Evolutionary conservation across 2,329 filamentous ascomycete species (phyloP).

Genomic region (Xylariaceae sp.): DNA sequence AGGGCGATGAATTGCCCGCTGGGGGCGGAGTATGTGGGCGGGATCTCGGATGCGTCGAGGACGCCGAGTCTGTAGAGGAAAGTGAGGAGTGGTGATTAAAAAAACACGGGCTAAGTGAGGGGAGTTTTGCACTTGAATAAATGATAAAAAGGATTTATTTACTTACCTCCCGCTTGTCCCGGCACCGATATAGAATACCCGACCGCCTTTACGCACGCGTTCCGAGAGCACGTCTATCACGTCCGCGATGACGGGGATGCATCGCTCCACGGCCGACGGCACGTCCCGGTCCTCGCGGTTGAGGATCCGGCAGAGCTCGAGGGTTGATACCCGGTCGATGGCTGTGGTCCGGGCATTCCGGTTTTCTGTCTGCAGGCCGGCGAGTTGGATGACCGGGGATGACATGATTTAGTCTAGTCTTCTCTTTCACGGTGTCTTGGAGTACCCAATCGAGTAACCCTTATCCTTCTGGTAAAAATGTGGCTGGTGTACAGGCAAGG

Average conservation of each 20-base stretch:
- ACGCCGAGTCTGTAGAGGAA: constrained; percentile 12
- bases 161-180: constrained; percentile 13
- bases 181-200: constrained; percentile 13
- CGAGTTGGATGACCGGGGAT: constrained; percentile 4
- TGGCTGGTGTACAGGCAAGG: no score
- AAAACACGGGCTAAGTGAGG: background rate
- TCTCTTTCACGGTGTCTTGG: background rate
- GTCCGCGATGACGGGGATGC: constrained; percentile 9
- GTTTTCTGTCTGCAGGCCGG: constrained; percentile 9
- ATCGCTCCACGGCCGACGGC: constrained; percentile 3
- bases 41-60: constrained; percentile 14
- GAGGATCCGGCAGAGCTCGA: constrained; percentile 9
- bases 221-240: constrained; percentile 10
- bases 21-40: constrained; percentile 12
- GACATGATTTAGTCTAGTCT: constrained; percentile 1
- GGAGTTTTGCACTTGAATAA: no score
- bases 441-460: background rate
- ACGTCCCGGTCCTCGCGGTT: constrained; percentile 10
- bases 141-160: background rate
- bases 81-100: no score
- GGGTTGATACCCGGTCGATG: constrained; percentile 7
- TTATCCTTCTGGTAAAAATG: no score
- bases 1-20: constrained; percentile 6
- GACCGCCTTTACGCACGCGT: constrained; percentile 11
- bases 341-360: constrained; percentile 3